These are phyloP conservation scores for Henckelia pumila DNA, from an alignment of 257 asterid genomes.

Conservation along the genomic window DNA sequence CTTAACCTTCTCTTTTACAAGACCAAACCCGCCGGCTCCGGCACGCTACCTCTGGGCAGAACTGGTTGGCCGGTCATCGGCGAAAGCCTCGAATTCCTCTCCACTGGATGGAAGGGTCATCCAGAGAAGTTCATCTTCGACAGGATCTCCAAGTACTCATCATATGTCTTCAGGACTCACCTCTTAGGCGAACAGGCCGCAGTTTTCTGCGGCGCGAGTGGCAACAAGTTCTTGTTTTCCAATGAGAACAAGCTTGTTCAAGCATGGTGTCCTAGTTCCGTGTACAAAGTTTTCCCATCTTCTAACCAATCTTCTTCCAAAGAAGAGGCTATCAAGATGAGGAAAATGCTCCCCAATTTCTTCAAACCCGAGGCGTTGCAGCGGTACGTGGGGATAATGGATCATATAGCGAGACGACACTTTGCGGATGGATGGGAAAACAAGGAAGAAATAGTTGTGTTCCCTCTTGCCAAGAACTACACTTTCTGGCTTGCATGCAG, in stretches of 20 bases:
- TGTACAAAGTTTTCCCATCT: conserved; percentile 50
- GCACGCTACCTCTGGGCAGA: conserved; percentile 42
- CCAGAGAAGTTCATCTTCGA: conserved; percentile 53
- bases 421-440: conserved; percentile 50
- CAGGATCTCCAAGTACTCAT: conserved; percentile 41
- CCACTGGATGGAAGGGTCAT: conserved; percentile 46
- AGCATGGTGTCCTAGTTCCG: conserved; percentile 52
- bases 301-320: conserved; percentile 40
- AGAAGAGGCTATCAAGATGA: conserved; percentile 46
- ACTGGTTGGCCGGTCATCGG: conserved; percentile 61
- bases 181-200: conserved; percentile 46
- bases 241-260: conserved; percentile 63
- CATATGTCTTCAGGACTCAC: conserved; percentile 47
- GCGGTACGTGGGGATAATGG: conserved; percentile 62
- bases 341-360: conserved; percentile 56
- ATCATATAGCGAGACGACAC: conserved; percentile 39
- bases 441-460: conserved; percentile 32
- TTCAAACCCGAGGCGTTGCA: conserved; percentile 57
- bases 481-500: conserved; percentile 56
- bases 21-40: conserved; percentile 22
- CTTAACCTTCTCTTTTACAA: conserved; percentile 44
- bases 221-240: conserved; percentile 56
- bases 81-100: conserved; percentile 48
- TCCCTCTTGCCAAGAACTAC: conserved; percentile 45
- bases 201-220: conserved; percentile 47